A percentile compares a stretch with the other conserved stretches of the same genome.
Evolutionary conservation across 345 rosid genomes (phyloP).

Genomic region (Anastatica hierochuntica): DNA sequence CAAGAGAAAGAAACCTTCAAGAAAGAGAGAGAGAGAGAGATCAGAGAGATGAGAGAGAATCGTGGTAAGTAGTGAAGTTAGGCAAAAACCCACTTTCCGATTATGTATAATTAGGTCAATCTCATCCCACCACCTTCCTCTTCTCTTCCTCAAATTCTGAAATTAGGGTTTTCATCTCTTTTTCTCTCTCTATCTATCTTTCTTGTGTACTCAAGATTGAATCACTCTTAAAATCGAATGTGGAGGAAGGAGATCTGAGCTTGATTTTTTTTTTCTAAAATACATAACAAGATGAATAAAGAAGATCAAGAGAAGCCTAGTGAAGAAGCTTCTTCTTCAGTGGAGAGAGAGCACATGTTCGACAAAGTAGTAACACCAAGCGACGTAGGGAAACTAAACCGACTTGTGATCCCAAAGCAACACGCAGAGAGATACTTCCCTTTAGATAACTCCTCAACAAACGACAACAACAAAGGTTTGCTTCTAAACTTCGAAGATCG

Average conservation of each 20-base stretch:
- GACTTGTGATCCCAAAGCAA: constrained; percentile 74
- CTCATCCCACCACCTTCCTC: constrained; percentile 20
- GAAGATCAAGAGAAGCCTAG: constrained; percentile 28
- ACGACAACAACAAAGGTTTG: constrained; percentile 53
- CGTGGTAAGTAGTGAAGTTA: constrained; percentile 26
- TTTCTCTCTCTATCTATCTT: neutral
- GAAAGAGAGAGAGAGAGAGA: neutral
- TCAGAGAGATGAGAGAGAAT: neutral
- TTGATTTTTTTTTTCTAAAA: too few species aligned
- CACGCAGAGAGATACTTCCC: constrained; percentile 82
- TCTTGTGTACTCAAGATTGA: constrained; percentile 5
- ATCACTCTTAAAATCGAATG: too few species aligned
- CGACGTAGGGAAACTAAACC: constrained; percentile 76
- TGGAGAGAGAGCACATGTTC: constrained; percentile 53
- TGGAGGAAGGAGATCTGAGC: too few species aligned
- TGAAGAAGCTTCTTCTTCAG: constrained; percentile 19
- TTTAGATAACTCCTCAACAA: constrained; percentile 30
- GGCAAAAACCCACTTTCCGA: constrained; percentile 21
- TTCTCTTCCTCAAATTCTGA: neutral
- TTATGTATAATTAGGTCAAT: constrained; percentile 33
- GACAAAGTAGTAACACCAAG: constrained; percentile 87
- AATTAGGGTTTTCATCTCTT: constrained; percentile 23
- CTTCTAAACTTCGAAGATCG: constrained; percentile 79
- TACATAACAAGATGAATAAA: too few species aligned
- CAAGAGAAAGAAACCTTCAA: constrained; percentile 7